Percentiles rank a stretch among this genome's conserved stretches.
phyloP scores from a whole-genome alignment of 2,329 filamentous ascomycete genomes.

The Thermoascus crustaceus region DNA sequence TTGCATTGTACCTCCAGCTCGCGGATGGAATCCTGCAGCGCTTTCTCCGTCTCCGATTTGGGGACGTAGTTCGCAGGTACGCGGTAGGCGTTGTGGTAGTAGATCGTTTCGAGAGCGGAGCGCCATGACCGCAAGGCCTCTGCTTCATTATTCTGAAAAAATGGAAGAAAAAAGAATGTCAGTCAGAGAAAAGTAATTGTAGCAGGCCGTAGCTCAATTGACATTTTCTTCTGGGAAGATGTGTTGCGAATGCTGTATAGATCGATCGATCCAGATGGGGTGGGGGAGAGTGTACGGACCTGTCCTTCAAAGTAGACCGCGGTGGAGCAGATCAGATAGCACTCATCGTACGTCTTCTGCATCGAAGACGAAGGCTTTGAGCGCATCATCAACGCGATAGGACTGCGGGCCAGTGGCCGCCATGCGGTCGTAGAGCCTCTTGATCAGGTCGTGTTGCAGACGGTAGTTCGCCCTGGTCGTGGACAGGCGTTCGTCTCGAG shows the following conservation, averaged over 20 bases:
- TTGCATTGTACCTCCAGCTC: slow-evolving; percentile 86
- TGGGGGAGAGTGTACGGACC: slow-evolving; percentile 42
- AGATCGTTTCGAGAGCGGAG: slow-evolving; percentile 78
- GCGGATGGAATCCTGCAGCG: slow-evolving; percentile 70
- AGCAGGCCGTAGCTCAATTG: slow-evolving; percentile 9
- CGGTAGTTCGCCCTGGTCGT: background rate
- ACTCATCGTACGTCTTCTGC: slow-evolving; percentile 97
- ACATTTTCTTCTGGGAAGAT: background rate
- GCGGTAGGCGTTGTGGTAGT: slow-evolving; percentile 72
- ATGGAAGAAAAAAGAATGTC: slow-evolving; percentile 6
- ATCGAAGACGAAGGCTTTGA: slow-evolving; percentile 61
- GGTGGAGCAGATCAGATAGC: slow-evolving; percentile 88
- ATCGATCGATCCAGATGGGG: background rate
- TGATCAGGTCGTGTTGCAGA: too few species aligned
- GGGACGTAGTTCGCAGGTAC: slow-evolving; percentile 61
- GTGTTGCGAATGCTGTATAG: background rate
- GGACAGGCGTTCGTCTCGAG: background rate
- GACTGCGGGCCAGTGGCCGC: slow-evolving; percentile 16
- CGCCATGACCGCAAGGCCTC: slow-evolving; percentile 90
- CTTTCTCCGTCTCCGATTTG: slow-evolving; percentile 73
- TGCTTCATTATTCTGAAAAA: slow-evolving; percentile 68
- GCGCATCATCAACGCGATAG: slow-evolving; percentile 38
- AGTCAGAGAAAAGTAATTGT: too few species aligned
- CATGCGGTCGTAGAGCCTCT: slow-evolving; percentile 11
- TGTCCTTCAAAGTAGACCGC: slow-evolving; percentile 93